Conservation (phyloP, 495 filamentous ascomycete species). For the Haplographium delicatum region DNA sequence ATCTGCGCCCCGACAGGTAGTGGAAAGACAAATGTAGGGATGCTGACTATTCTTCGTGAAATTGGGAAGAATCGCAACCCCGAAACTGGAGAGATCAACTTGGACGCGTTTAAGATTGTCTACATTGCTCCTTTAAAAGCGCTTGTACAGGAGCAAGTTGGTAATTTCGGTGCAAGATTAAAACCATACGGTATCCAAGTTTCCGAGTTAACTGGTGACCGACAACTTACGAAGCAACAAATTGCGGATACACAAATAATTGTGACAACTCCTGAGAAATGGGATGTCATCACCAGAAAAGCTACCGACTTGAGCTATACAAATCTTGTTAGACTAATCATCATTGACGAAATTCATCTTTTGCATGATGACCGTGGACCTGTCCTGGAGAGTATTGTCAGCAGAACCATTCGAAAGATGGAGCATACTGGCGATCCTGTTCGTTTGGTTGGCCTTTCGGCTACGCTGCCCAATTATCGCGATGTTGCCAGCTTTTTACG, state of each 20-base stretch:
- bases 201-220: constrained; percentile 91
- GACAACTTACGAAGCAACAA: constrained; percentile 97
- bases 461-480: constrained; percentile 92
- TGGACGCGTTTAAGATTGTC: constrained; percentile 96
- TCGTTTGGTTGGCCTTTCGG: constrained; percentile 85
- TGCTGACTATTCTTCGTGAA: constrained; percentile 93
- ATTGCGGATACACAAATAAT: constrained; percentile 98
- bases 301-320: constrained; percentile 96
- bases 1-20: constrained; percentile 96
- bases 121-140: constrained; percentile 95
- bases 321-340: constrained; percentile 87
- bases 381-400: constrained; percentile 95
- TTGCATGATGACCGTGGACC: constrained; percentile 97
- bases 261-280: constrained; percentile 98
- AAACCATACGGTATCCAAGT: constrained; percentile 90
- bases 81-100: constrained; percentile 78
- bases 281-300: constrained; percentile 98
- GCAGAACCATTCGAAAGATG: constrained; percentile 82
- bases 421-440: constrained; percentile 92
- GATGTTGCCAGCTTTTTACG: constrained; percentile 96
- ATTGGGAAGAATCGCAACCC: constrained; percentile 92
- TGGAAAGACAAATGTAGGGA: constrained; percentile 98
- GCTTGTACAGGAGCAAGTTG: constrained; percentile 93
- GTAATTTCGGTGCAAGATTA: constrained; percentile 88
- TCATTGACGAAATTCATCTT: constrained; percentile 98